These are phyloP conservation scores for Ulota crispa DNA, from an alignment of 225 moss, liverwort and hornwort genomes.

Conservation along the genomic window DNA sequence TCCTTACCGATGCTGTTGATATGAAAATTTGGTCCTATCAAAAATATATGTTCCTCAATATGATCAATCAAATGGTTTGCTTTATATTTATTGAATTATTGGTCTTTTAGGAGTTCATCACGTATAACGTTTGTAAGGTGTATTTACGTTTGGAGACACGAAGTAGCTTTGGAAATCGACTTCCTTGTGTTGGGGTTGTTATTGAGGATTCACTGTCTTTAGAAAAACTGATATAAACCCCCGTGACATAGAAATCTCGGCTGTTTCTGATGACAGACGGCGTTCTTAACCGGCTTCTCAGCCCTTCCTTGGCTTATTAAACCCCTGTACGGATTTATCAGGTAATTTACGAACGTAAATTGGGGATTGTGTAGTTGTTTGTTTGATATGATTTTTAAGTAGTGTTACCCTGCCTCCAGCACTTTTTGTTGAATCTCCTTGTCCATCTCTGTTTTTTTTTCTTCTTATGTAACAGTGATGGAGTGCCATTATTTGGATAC, in stretches of 20 bases:
- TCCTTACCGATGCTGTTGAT: background rate
- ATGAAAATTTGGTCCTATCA: background rate
- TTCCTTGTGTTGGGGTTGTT: background rate
- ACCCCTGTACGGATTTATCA: slow-evolving; percentile 69
- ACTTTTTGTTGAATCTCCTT: background rate
- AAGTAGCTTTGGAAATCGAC: background rate
- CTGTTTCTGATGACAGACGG: slow-evolving; percentile 47
- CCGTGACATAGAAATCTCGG: background rate
- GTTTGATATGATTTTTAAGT: background rate
- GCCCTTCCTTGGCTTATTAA: slow-evolving; percentile 71
- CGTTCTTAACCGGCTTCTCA: slow-evolving; percentile 61
- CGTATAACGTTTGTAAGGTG: background rate
- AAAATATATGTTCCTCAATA: background rate
- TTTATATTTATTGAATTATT: background rate
- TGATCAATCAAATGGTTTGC: background rate
- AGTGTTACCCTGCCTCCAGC: background rate
- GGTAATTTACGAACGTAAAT: slow-evolving; percentile 30
- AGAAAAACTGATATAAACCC: background rate
- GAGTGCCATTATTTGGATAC: slow-evolving; percentile 67
- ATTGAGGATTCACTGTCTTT: background rate
- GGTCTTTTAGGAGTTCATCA: background rate
- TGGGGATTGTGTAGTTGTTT: background rate
- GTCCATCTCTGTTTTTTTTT: background rate
- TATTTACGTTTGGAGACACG: background rate
- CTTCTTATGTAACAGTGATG: slow-evolving; percentile 47